A percentile compares a stretch with the other conserved stretches of the same genome.
Conservation (phyloP, 805 yeast species). For the Pichia scutulata region DNA sequence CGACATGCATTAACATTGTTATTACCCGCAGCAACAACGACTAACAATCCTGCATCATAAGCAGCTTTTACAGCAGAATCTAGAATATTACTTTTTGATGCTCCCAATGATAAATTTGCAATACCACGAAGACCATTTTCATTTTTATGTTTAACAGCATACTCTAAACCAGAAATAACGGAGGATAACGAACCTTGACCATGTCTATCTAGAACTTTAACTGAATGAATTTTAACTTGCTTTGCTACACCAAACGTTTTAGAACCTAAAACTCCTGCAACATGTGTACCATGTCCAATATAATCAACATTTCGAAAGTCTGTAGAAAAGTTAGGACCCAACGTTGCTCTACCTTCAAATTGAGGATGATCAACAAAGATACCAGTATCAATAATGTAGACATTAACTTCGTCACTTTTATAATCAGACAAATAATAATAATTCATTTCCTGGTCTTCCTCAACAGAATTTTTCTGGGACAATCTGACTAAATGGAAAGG, state of each 20-base stretch:
- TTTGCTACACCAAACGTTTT: conserved; percentile 79
- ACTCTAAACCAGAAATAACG: conserved; percentile 60
- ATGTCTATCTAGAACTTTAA: conserved; percentile 59
- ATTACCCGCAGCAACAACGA: conserved; percentile 87
- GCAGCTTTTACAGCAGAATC: conserved; percentile 77
- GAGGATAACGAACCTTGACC: conserved; percentile 70
- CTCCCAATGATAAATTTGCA: conserved; percentile 77
- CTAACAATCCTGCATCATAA: conserved; percentile 56
- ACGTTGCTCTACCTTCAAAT: conserved; percentile 51
- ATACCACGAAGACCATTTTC: conserved; percentile 41
- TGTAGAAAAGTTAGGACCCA: conserved; percentile 55
- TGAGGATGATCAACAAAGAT: conserved; percentile 54
- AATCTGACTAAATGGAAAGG: conserved; percentile 52
- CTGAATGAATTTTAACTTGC: conserved; percentile 52
- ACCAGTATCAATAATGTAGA: conserved; percentile 83
- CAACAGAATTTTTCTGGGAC: conserved; percentile 38
- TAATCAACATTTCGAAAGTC: conserved; percentile 55
- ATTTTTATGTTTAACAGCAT: conserved; percentile 51
- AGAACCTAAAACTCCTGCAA: conserved; percentile 84
- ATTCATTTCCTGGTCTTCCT: conserved; percentile 23
- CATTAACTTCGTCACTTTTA: conserved; percentile 56
- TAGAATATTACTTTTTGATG: conserved; percentile 55
- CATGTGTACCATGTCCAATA: conserved; percentile 91
- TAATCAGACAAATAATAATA: conserved; percentile 41
- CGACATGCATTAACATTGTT: conserved; percentile 68